phyloP scores from a whole-genome alignment of 768 basidiomycete genomes.

The Psilocybe sp. region DNA sequence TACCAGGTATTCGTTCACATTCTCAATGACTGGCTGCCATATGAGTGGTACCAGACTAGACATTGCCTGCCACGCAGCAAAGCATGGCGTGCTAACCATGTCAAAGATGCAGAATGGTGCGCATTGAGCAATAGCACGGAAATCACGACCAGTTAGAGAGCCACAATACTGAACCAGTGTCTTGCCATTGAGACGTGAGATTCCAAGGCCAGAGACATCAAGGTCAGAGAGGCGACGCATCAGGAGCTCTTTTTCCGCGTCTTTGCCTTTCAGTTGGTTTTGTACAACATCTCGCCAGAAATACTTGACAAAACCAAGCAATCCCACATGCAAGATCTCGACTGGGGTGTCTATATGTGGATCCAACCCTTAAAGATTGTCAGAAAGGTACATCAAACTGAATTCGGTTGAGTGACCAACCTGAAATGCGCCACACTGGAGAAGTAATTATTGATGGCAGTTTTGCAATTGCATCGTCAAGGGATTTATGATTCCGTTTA shows the following conservation, averaged over 20 bases:
- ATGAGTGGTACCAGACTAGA: slow-evolving; percentile 31
- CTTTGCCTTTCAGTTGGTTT: too few relatives aligned
- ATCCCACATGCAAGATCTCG: slow-evolving; percentile 40
- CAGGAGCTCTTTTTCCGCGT: too few relatives aligned
- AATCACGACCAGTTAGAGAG: too few relatives aligned
- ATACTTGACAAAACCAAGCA: slow-evolving; percentile 47
- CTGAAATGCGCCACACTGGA: slow-evolving; percentile 29
- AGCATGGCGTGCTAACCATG: too few relatives aligned
- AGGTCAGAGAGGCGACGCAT: too few relatives aligned
- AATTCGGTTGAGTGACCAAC: slow-evolving; percentile 6
- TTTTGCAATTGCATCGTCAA: background rate
- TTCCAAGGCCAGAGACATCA: slow-evolving; percentile 17
- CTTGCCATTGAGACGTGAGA: too few relatives aligned
- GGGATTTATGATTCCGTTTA: slow-evolving; percentile 1
- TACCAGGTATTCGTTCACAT: slow-evolving; percentile 33
- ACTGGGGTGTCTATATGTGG: slow-evolving; percentile 42
- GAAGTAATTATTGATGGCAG: slow-evolving; percentile 21
- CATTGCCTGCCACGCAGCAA: slow-evolving; percentile 33
- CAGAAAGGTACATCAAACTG: background rate
- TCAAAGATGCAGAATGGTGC: too few relatives aligned
- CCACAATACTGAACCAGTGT: too few relatives aligned
- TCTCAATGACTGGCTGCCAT: slow-evolving; percentile 36
- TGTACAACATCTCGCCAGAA: slow-evolving; percentile 39
- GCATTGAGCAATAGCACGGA: too few relatives aligned
- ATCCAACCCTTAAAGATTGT: slow-evolving; percentile 35